Evolutionary conservation across 2,329 filamentous ascomycete genomes (phyloP).

Genomic region (Pseudopyrenochaeta lycopersici): DNA sequence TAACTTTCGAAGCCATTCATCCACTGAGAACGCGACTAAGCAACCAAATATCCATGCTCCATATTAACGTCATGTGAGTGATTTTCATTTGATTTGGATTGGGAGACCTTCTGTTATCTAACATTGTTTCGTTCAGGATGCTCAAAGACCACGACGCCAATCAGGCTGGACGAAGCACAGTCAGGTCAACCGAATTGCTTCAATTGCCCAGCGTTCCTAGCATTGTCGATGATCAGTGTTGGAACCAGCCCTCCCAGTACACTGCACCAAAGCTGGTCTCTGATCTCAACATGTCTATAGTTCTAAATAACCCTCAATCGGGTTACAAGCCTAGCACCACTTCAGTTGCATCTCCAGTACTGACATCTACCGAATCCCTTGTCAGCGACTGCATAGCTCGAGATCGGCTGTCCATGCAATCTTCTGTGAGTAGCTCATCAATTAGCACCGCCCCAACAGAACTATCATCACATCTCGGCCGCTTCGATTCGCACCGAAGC

Average conservation of each 20-base stretch:
- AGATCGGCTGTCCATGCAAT: background rate
- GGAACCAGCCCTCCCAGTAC: background rate
- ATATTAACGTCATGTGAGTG: background rate
- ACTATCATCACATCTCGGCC: background rate
- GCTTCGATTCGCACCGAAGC: background rate
- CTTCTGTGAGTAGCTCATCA: background rate
- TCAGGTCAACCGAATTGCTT: background rate
- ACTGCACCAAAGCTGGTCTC: background rate
- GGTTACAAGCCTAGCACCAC: background rate
- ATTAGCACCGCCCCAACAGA: background rate
- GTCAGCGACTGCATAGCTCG: background rate
- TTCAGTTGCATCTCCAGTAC: background rate
- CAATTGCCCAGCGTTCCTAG: background rate
- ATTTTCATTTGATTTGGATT: background rate
- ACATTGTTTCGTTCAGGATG: background rate
- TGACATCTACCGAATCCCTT: background rate
- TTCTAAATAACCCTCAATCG: background rate
- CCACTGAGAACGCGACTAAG: background rate
- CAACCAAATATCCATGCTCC: background rate
- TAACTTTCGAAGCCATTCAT: background rate
- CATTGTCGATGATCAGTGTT: background rate
- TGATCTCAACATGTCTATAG: background rate
- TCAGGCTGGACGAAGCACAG: background rate
- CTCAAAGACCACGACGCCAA: background rate
- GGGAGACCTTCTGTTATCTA: background rate